Evolutionary conservation across 2,329 filamentous ascomycete genomes (phyloP).

Genomic region (Amylocarpus encephaloides): DNA sequence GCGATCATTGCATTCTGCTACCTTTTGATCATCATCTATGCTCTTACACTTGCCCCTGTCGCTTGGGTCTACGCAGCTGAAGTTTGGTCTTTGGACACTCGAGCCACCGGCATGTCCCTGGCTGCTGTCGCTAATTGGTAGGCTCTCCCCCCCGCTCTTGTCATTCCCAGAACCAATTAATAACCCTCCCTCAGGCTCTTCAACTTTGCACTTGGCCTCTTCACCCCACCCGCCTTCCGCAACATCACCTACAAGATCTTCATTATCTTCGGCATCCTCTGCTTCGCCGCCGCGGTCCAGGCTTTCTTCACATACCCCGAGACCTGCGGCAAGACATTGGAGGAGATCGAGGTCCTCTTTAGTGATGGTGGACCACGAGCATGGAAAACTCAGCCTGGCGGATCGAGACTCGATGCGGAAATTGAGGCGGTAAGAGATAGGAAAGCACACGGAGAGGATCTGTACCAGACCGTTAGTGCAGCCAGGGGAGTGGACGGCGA

Average conservation of each 20-base stretch:
- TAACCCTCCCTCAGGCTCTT: constrained; percentile 32
- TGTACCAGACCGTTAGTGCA: too few relatives aligned
- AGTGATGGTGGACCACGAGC: constrained; percentile 12
- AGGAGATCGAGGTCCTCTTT: constrained; percentile 33
- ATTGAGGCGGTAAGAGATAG: constrained; percentile 14
- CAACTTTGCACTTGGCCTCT: constrained; percentile 54
- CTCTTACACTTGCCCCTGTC: constrained; percentile 31
- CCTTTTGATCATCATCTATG: constrained; percentile 57
- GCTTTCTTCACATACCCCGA: constrained; percentile 35
- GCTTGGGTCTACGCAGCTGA: constrained; percentile 61
- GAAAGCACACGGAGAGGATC: constrained; percentile 1
- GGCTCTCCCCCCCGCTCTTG: too few relatives aligned
- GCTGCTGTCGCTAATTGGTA: constrained; percentile 47
- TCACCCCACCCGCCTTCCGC: constrained; percentile 50
- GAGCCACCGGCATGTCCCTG: constrained; percentile 52
- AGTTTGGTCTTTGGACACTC: constrained; percentile 54
- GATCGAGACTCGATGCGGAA: constrained; percentile 14
- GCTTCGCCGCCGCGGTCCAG: constrained; percentile 38
- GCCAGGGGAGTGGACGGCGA: background rate
- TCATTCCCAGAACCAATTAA: too few relatives aligned
- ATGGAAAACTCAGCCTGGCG: constrained; percentile 22
- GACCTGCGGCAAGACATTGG: constrained; percentile 29
- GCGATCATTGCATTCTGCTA: constrained; percentile 61
- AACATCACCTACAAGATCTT: constrained; percentile 51
- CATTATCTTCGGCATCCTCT: constrained; percentile 43